Base-by-base conservation (phyloP, 2,329 filamentous ascomycete species). In the Aspergillus intermedius region DNA sequence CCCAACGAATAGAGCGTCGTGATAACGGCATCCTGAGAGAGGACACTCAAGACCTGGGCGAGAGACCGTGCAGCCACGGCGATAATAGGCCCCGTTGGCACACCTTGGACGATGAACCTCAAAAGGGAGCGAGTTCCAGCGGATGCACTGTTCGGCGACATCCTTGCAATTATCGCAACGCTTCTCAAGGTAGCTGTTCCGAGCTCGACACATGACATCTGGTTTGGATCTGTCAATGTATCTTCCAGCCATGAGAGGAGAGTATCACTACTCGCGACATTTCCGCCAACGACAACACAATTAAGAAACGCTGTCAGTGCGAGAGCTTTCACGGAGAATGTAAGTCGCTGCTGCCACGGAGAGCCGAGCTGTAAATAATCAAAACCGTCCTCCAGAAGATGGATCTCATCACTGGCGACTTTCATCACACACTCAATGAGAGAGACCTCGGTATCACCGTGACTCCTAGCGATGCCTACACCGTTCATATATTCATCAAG, bases 1-100 rank as follows among this genome's bases (percentile, higher is more conserved):
- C 93, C 93, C n/a, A 98, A 77, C 0, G 90, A 93, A 70, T 98
- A 98, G 8, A 98, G 75, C 1, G 91, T 97, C 4, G 91, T 95
- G 56, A 98, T 97, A 32, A 95, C 81, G 32, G 90, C 86, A 73
- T 98, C 93, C 59, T 95, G 87, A 1, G 93, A 95, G 10, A 97
- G 77, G 60, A 86, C 78, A 57, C 84, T 85, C 48, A 98, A 74
- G 15, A 94, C 83, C 56, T 84, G 86, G 2, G 91, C 90, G 30
- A 98, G 75, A 58, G 87, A 93, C 55, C 83, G 82, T n/a, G 91
- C 89, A 23, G 91, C 91, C 30, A 91, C 78, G 2, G 77, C 77
- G 40, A 93, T 84, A 10, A 83, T 88, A 23, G 80, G 74, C 13
- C 81, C 79, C 48, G 81, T 81, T 32, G 88, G 51, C 22, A 57